Conservation (phyloP, 2,329 filamentous ascomycete genomes). For the Colletotrichum orbiculare region DNA sequence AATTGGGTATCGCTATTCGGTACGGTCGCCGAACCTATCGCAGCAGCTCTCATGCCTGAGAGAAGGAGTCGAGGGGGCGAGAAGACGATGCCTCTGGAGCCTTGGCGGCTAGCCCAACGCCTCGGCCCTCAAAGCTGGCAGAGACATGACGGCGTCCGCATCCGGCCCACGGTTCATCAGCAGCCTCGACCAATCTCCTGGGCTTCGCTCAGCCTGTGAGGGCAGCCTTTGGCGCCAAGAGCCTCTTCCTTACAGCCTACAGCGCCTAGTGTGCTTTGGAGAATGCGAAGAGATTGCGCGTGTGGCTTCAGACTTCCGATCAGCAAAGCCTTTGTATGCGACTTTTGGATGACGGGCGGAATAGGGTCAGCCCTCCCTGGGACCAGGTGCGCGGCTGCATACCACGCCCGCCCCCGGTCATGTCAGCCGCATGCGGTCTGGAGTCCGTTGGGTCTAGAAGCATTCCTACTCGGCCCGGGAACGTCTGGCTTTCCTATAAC, state of each 20-base stretch:
- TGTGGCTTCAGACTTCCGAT: conserved; percentile 18
- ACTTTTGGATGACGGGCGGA: no score
- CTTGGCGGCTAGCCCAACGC: conserved; percentile 1
- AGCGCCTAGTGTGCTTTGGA: not conserved
- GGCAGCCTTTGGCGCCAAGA: not conserved
- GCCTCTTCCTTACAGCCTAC: not conserved
- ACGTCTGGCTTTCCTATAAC: no score
- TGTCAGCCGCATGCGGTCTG: conserved; percentile 18
- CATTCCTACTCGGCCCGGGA: not conserved
- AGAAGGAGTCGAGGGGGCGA: not conserved
- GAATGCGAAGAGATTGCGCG: not conserved
- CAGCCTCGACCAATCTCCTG: conserved; percentile 8
- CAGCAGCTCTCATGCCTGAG: no score
- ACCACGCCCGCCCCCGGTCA: not conserved
- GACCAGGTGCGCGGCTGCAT: not conserved
- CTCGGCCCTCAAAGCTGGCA: conserved; percentile 1
- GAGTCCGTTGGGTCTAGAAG: conserved; percentile 9
- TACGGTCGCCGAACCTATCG: no score
- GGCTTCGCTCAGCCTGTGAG: not conserved
- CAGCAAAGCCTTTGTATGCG: conserved; percentile 4
- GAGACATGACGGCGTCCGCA: not conserved
- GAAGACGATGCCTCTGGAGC: not conserved
- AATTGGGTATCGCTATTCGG: no score
- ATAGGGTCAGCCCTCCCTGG: not conserved
- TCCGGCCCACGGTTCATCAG: conserved; percentile 13